phyloP scores from a whole-genome alignment of 306 rosid species.

The Mimosa bimucronata region DNA sequence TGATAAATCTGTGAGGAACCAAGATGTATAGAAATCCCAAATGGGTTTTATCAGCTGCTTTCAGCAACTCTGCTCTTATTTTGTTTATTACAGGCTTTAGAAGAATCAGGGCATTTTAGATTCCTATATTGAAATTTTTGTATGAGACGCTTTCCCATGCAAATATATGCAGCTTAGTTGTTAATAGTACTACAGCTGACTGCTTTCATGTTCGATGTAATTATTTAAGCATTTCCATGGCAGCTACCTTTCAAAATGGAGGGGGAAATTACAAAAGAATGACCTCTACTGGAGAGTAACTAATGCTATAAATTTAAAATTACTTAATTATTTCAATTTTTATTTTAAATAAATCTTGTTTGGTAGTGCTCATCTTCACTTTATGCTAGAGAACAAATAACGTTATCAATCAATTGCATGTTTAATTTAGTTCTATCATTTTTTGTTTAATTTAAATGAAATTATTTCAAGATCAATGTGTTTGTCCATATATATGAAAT shows the following conservation, averaged over 20 bases:
- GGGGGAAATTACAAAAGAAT: background rate
- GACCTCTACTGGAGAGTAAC: too few species aligned
- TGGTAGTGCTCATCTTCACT: too few species aligned
- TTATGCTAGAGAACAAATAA: too few species aligned
- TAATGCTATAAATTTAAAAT: background rate
- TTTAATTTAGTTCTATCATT: background rate
- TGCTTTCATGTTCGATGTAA: constrained; percentile 17
- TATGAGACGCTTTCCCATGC: constrained; percentile 18
- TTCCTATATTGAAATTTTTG: constrained; percentile 1
- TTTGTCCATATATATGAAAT: background rate
- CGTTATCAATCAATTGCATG: background rate
- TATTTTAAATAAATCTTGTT: too few species aligned
- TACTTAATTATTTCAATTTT: too few species aligned
- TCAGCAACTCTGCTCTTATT: too few species aligned
- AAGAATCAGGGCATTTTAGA: constrained; percentile 25
- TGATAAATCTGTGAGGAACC: constrained; percentile 57
- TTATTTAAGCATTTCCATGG: constrained; percentile 8
- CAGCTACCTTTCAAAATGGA: background rate
- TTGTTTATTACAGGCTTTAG: constrained; percentile 1
- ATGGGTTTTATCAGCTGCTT: background rate
- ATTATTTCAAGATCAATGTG: background rate
- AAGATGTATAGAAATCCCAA: constrained; percentile 35
- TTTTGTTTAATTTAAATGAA: background rate
- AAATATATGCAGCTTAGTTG: constrained; percentile 24
- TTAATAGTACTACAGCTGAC: constrained; percentile 13